Conservation (phyloP, 305 asterid species). For the Rubia occidens region DNA sequence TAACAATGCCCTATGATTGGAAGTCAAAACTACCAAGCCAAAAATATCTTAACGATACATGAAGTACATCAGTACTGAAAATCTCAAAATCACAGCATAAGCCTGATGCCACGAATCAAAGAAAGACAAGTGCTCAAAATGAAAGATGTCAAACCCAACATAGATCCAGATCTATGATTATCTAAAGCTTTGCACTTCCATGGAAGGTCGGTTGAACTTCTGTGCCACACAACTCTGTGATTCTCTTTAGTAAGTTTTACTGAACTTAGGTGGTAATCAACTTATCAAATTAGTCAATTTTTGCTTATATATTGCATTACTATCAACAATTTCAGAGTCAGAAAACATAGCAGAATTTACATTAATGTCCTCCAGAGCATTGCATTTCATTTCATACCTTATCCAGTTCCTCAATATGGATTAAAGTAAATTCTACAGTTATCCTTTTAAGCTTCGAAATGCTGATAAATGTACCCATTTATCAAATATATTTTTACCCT, state of each 20-base stretch:
- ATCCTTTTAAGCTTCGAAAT: background rate
- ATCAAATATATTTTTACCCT: background rate
- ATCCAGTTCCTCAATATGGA: background rate
- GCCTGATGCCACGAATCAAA: background rate
- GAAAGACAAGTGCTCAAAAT: too few species aligned
- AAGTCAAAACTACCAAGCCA: background rate
- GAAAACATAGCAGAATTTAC: background rate
- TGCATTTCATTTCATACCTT: background rate
- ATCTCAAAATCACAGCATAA: background rate
- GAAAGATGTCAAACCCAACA: background rate
- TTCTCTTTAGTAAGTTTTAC: background rate
- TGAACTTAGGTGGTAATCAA: slow-evolving; percentile 2
- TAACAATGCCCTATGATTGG: background rate
- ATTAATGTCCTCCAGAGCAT: too few species aligned
- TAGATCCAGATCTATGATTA: background rate
- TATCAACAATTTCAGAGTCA: background rate
- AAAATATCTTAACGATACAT: background rate
- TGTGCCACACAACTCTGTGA: background rate
- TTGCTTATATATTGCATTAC: background rate
- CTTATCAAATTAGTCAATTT: background rate
- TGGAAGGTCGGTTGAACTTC: background rate
- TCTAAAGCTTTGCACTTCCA: background rate
- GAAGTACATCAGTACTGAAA: background rate
- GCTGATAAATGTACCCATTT: background rate
- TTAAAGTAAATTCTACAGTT: background rate